Base-by-base conservation (phyloP, 192 early-diverging fungal genomes). In the Coemansia asiatica region DNA sequence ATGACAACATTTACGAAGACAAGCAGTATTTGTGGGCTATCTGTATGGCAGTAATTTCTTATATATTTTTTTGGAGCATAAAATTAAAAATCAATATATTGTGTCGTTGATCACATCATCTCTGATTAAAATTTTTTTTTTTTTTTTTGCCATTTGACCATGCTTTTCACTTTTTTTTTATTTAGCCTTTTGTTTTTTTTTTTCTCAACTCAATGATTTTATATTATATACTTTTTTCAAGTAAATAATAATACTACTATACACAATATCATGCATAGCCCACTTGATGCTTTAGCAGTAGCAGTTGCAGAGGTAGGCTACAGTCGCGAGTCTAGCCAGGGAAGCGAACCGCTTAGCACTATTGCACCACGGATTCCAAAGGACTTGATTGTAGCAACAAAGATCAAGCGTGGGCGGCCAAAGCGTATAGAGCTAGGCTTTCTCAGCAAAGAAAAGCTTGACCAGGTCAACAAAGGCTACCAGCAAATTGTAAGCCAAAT, bases 341-440 rank as follows among this genome's bases (percentile, higher is more conserved):
- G 28, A 10, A 56, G 63, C 49, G 60, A 66, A 31, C 40, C 40
- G 1, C 61, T 68, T 51, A 71, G 69, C 33, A 67, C 72, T 0
- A 66, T 81, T 6, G 78, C 72, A 21, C 72, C 78, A 8, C 56
- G 68, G 60, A 81, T 81, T 29, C 78, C 78, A 15, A 66, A 71
- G 60, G 60, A 72, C 12, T 55, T 81, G 23, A 67, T 81, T n/a
- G 72, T 81, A 2, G 72, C 73, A 2, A 61, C 78, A 16, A 75
- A 67, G 47, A 81, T 81, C 33, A 72, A 66, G 44, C 78, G 78
- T 12, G 78, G 78, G 21, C 78, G 78, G 56, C 78, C 78, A 61
- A 71, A 68, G 61, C 62, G 65, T 29, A 29, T 60, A 23, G 73
- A 81, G 55, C 69, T 75, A 23, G 60, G 47, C 0, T 47, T 46